These are phyloP conservation scores for Lecanicillium sp. DNA, from an alignment of 2,329 filamentous ascomycete species.

Conservation along the genomic window DNA sequence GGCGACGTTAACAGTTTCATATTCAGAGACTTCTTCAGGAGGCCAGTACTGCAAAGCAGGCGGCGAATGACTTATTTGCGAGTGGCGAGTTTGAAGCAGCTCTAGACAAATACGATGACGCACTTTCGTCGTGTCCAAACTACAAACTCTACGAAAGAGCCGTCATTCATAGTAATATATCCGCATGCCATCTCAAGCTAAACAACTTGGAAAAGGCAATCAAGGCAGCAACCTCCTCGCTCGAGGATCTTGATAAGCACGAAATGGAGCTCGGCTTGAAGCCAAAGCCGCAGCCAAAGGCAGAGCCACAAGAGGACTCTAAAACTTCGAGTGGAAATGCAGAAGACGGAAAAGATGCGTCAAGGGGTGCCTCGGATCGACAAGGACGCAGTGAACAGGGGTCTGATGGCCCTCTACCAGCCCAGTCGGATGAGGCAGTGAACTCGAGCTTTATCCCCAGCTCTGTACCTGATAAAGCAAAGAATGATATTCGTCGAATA, in stretches of 20 bases:
- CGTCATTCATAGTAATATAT: slow-evolving; percentile 79
- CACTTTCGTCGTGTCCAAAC: slow-evolving; percentile 67
- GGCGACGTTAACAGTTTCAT: too few species aligned
- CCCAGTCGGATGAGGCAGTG: too few species aligned
- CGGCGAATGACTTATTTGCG: slow-evolving; percentile 74
- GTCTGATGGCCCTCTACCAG: too few species aligned
- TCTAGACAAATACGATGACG: slow-evolving; percentile 74
- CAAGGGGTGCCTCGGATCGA: too few species aligned
- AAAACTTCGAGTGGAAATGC: too few species aligned
- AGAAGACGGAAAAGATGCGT: too few species aligned
- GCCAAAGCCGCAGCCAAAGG: slow-evolving; percentile 32
- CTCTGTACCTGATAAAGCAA: slow-evolving; percentile 10
- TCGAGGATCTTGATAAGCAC: slow-evolving; percentile 52
- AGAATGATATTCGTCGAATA: slow-evolving; percentile 63
- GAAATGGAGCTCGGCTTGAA: slow-evolving; percentile 21
- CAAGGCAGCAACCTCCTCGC: slow-evolving; percentile 60
- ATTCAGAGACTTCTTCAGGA: slow-evolving; percentile 62
- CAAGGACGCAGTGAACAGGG: too few species aligned
- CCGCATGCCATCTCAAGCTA: slow-evolving; percentile 80
- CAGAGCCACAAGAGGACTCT: slow-evolving; percentile 12
- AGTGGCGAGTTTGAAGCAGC: slow-evolving; percentile 66
- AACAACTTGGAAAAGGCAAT: slow-evolving; percentile 79
- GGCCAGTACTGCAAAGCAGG: slow-evolving; percentile 63
- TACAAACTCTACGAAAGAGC: slow-evolving; percentile 85
- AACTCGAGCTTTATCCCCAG: too few species aligned